Evolutionary conservation across 2,329 filamentous ascomycete species (phyloP).

Genomic region (Lachnellula arida): DNA sequence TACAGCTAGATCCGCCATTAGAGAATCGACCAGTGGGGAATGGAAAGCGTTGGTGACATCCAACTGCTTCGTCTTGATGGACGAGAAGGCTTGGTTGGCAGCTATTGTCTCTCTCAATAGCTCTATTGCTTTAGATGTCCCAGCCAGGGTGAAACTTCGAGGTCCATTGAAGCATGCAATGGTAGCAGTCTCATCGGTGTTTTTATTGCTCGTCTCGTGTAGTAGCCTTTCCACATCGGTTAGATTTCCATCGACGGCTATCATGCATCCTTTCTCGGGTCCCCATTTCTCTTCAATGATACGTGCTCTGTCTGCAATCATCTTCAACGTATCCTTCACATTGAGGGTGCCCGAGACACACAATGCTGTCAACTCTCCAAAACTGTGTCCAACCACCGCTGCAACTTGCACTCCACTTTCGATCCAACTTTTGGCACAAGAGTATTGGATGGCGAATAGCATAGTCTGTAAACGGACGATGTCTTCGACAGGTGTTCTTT

Average conservation of each 20-base stretch:
- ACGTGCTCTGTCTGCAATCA: conserved; percentile 31
- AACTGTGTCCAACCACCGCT: conserved; percentile 33
- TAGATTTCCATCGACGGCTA: conserved; percentile 24
- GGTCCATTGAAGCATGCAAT: conserved; percentile 35
- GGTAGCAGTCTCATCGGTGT: neutral
- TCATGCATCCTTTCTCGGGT: conserved; percentile 34
- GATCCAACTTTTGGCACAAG: conserved; percentile 16
- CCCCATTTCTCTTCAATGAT: conserved; percentile 34
- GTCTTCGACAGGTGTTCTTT: conserved; percentile 5
- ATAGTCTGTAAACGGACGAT: conserved; percentile 8
- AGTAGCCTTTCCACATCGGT: conserved; percentile 8
- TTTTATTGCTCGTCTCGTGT: neutral
- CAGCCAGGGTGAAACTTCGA: conserved; percentile 30
- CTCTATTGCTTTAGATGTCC: conserved; percentile 26
- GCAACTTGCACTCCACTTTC: conserved; percentile 10
- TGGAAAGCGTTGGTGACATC: conserved; percentile 29
- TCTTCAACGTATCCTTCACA: conserved; percentile 30
- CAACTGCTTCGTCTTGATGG: conserved; percentile 18
- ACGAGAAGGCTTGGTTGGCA: conserved; percentile 16
- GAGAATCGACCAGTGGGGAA: conserved; percentile 24
- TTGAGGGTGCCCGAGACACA: conserved; percentile 32
- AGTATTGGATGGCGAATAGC: conserved; percentile 16
- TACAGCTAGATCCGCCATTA: neutral
- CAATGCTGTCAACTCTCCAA: conserved; percentile 37
- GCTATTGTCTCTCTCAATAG: conserved; percentile 11